Base-by-base conservation (phyloP, 495 filamentous ascomycete species). In the Thermothielavioides terrestris region DNA sequence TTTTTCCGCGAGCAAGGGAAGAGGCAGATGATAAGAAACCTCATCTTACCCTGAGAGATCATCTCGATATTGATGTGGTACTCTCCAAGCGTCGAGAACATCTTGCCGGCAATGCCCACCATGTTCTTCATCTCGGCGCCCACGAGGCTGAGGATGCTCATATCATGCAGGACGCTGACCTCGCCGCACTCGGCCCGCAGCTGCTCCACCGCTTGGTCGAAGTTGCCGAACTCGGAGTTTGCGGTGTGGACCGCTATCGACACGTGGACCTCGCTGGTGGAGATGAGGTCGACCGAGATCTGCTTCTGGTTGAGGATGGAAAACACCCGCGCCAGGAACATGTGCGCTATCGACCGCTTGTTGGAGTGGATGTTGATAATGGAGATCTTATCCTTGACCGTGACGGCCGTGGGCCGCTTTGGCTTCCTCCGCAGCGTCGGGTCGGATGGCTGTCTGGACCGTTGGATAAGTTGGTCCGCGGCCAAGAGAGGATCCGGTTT, bases 281-380 rank as follows among this genome's bases (percentile, higher is more conserved):
- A 91, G 65, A 96, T 95, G 53, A 98, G 73, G 58, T 98, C 91
- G 18, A 96, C 89, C 1, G 84, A 85, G 39, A 98, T 75, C 34
- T 77, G 76, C 69, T 84, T 82, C 53, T 79, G 77, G 58, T 92
- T 85, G 43, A 97, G 76, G 39, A 87, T 90, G 12, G 77, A 80
- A 64, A 96, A 98, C 22, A 98, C 89, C 34, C 83, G 82, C 9
- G 88, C 88, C 53, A 97, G 83, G 66, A 98, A 97, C 7, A 88
- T 89, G 58, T 95, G 90, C 0, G 89, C 64, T 8, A 66, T 64
- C 9, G 71, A 71, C 41, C 88, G 81, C 68, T 90, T 88, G 66
- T 96, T 94, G 18, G 86, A 91, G 73, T 95, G 89, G 22, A 98
- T 86, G 64, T 95, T 96, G 61, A 98, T 83, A 37, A 97, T 85